Evolutionary conservation across 2,329 filamentous ascomycete genomes (phyloP).

Genomic region (Scedosporium aurantiacum): DNA sequence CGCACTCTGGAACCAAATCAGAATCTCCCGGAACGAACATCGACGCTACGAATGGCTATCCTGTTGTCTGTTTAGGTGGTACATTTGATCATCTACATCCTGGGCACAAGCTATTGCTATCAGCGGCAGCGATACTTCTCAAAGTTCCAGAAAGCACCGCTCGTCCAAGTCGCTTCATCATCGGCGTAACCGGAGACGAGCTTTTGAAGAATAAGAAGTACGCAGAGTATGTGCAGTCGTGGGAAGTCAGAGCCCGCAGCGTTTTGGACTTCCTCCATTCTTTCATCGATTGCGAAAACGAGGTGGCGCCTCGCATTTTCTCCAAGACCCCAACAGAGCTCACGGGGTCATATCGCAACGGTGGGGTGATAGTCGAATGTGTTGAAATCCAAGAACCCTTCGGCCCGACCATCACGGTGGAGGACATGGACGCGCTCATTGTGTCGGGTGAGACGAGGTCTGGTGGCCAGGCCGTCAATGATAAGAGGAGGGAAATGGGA

Average conservation of each 20-base stretch:
- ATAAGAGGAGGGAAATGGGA: conserved; percentile 62
- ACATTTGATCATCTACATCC: conserved; percentile 95
- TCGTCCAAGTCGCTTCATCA: conserved; percentile 49
- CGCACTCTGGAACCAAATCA: not conserved
- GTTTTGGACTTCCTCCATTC: conserved; percentile 64
- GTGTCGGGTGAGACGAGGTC: conserved; percentile 80
- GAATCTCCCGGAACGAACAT: not conserved
- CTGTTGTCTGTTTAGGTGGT: conserved; percentile 65
- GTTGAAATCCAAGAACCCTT: conserved; percentile 80
- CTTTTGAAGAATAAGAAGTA: conserved; percentile 84
- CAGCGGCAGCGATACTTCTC: conserved; percentile 68
- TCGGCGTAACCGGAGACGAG: conserved; percentile 83
- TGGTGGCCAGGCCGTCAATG: conserved; percentile 77
- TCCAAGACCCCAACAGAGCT: conserved; percentile 6
- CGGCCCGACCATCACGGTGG: conserved; percentile 79
- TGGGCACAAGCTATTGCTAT: conserved; percentile 90
- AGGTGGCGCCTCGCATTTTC: conserved; percentile 9
- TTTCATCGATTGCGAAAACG: conserved; percentile 36
- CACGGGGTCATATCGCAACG: conserved; percentile 31
- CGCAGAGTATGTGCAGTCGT: conserved; percentile 67
- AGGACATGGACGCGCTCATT: conserved; percentile 67
- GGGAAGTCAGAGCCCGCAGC: conserved; percentile 59
- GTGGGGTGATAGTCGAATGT: conserved; percentile 58
- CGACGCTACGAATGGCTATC: not conserved
- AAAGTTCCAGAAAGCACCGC: conserved; percentile 33